Percentiles rank a stretch among this genome's conserved stretches.
Evolutionary conservation across 306 rosid genomes (phyloP).

Genomic region (Prunus mume): DNA sequence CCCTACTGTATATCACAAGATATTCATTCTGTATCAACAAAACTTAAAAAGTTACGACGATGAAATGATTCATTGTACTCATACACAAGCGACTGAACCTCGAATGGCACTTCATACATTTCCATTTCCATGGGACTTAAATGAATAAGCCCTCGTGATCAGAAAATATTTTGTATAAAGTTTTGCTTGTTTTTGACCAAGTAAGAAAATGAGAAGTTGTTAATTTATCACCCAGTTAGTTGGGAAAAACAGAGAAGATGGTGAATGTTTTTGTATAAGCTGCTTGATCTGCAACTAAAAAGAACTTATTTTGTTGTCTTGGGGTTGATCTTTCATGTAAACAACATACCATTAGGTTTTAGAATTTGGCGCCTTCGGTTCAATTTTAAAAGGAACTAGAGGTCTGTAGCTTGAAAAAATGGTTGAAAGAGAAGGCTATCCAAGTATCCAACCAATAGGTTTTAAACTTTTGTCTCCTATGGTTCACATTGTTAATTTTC

Average conservation of each 20-base stretch:
- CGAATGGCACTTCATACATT: not conserved
- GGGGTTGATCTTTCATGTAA: too few species aligned
- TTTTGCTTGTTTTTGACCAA: not conserved
- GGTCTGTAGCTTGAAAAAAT: too few species aligned
- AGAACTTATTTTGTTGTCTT: too few species aligned
- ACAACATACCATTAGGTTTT: too few species aligned
- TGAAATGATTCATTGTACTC: not conserved
- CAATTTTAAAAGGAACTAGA: too few species aligned
- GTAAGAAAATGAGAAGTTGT: too few species aligned
- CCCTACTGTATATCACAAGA: not conserved
- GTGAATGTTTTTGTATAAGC: not conserved
- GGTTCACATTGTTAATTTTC: conserved; percentile 43
- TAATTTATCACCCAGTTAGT: not conserved
- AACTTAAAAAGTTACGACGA: not conserved
- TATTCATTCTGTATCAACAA: not conserved
- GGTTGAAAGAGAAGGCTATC: too few species aligned
- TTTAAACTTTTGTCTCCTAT: too few species aligned
- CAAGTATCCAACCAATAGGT: too few species aligned
- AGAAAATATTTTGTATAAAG: not conserved
- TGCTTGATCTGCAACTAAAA: not conserved
- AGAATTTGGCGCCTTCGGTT: too few species aligned
- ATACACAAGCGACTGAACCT: not conserved
- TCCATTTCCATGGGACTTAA: not conserved
- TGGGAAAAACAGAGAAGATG: not conserved
- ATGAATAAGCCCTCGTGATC: not conserved